Evolutionary conservation across 257 asterid species (phyloP).

Genomic region (Cordia subcordata): DNA sequence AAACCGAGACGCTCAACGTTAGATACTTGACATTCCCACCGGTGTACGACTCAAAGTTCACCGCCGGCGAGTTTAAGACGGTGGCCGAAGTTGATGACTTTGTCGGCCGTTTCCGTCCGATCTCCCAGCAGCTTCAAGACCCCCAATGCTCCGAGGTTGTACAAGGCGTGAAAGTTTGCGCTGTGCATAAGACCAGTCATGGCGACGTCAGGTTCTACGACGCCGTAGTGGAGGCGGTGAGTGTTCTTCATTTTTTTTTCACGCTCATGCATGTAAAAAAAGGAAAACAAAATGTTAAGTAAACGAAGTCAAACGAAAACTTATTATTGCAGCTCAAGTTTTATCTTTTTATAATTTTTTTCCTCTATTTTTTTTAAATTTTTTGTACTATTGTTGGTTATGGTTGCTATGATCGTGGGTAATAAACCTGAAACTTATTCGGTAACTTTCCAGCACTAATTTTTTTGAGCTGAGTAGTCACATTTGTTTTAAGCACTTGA

Average conservation of each 20-base stretch:
- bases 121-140: slow-evolving; percentile 34
- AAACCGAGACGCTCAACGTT: slow-evolving; percentile 22
- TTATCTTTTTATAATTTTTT: too few species aligned
- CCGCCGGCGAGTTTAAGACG: slow-evolving; percentile 20
- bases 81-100: slow-evolving; percentile 27
- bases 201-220: slow-evolving; percentile 50
- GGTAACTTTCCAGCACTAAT: too few species aligned
- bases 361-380: too few species aligned
- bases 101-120: slow-evolving; percentile 30
- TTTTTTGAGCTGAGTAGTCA: too few species aligned
- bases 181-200: slow-evolving; percentile 20
- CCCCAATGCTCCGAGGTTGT: neutral
- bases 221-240: slow-evolving; percentile 47
- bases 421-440: too few species aligned
- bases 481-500: too few species aligned
- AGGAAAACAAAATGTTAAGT: neutral
- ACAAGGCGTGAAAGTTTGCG: slow-evolving; percentile 40
- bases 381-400: too few species aligned
- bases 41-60: slow-evolving; percentile 4
- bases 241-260: neutral
- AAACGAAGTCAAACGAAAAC: too few species aligned
- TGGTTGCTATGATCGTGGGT: too few species aligned
- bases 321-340: too few species aligned
- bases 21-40: slow-evolving; percentile 20
- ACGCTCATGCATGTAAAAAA: too few species aligned